Percentiles rank a stretch among this genome's conserved stretches.
Conservation (phyloP, 192 early-diverging fungal genomes). For the Rhizophagus sp. region DNA sequence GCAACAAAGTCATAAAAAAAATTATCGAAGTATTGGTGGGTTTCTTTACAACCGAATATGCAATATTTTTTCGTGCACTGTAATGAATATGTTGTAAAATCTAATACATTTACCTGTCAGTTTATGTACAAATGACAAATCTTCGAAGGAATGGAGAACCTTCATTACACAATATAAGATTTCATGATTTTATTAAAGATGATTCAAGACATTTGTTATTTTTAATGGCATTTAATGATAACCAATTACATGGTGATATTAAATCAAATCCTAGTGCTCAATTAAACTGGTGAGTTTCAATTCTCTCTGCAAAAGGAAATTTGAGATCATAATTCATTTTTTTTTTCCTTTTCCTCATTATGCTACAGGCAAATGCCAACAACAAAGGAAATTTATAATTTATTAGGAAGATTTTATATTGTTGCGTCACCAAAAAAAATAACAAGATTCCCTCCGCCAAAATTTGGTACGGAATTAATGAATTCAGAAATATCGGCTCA, state of each 20-base stretch:
- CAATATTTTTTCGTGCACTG: background rate
- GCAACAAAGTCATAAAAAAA: constrained; percentile 31
- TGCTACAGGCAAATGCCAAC: constrained; percentile 66
- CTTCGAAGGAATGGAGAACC: constrained; percentile 27
- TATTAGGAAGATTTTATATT: constrained; percentile 72
- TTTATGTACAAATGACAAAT: constrained; percentile 30
- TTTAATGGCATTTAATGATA: constrained; percentile 66
- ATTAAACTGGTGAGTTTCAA: constrained; percentile 58
- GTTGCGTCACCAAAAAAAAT: constrained; percentile 67
- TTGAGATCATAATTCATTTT: background rate
- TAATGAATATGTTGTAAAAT: background rate
- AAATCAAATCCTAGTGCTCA: constrained; percentile 65
- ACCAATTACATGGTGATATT: constrained; percentile 68
- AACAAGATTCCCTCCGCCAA: constrained; percentile 62
- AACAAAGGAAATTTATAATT: constrained; percentile 65
- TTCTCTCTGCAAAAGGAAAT: background rate
- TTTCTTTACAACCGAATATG: background rate
- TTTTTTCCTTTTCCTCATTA: background rate
- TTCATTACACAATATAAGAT: constrained; percentile 36
- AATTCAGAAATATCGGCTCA: constrained; percentile 37
- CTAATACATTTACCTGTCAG: background rate
- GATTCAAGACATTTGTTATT: constrained; percentile 66
- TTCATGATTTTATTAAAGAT: constrained; percentile 65
- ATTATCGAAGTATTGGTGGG: constrained; percentile 21
- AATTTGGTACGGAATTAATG: constrained; percentile 31